Percentiles rank a stretch among this genome's conserved stretches.
phyloP scores from a whole-genome alignment of 106 monocot genomes.

The Vanilla planifolia region DNA sequence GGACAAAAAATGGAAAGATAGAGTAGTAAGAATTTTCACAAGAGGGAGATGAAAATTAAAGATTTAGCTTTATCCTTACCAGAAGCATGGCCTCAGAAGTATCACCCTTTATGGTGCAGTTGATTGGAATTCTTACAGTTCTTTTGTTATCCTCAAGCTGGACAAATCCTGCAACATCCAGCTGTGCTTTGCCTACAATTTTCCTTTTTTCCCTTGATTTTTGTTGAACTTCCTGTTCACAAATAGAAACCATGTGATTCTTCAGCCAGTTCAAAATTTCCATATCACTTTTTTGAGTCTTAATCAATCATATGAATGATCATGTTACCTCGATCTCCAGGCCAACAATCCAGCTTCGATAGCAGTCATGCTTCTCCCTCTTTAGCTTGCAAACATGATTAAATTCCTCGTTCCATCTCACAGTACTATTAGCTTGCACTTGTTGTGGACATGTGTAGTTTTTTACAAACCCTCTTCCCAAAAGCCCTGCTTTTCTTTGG shows the following conservation, averaged over 20 bases:
- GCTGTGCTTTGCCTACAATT: constrained; percentile 12
- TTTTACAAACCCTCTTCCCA: constrained; percentile 10
- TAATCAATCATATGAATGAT: neutral
- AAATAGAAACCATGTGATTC: neutral
- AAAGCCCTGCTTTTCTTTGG: constrained; percentile 14
- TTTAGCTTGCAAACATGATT: constrained; percentile 29
- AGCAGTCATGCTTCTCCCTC: constrained; percentile 11
- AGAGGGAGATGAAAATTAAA: too few species aligned
- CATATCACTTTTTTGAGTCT: too few species aligned
- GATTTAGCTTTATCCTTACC: too few species aligned
- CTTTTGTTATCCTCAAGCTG: constrained; percentile 8
- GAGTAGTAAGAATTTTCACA: neutral
- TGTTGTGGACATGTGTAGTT: constrained; percentile 16
- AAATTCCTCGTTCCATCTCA: constrained; percentile 42
- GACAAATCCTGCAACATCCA: constrained; percentile 29
- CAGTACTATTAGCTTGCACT: constrained; percentile 8
- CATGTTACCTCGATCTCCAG: constrained; percentile 31
- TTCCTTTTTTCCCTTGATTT: constrained; percentile 1
- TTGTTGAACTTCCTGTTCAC: constrained; percentile 19
- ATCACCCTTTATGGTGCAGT: constrained; percentile 15
- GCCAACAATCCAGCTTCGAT: constrained; percentile 32
- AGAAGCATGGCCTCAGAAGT: constrained; percentile 14
- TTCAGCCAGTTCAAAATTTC: too few species aligned
- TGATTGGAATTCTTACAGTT: constrained; percentile 26
- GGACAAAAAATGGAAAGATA: constrained; percentile 13